A percentile compares a stretch with the other conserved stretches of the same genome.
These are phyloP conservation scores for Blastocystis sp. DNA, from an alignment of 352 stramenopile species.

Conservation along the genomic window DNA sequence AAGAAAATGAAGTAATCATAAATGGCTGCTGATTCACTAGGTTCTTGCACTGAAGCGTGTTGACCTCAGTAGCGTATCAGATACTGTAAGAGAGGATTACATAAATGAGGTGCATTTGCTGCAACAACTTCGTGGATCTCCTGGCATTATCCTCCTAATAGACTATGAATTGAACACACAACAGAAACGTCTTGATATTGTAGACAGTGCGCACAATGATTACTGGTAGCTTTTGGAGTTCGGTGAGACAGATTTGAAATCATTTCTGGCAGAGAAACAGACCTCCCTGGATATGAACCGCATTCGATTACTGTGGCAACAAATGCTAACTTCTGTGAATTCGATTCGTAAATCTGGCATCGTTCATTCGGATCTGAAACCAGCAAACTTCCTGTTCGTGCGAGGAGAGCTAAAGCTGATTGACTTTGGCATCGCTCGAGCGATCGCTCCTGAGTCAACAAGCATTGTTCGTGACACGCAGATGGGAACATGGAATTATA, in stretches of 20 bases:
- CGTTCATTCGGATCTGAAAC: slow-evolving; percentile 87
- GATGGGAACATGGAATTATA: slow-evolving; percentile 91
- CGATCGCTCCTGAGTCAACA: slow-evolving; percentile 89
- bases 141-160: slow-evolving; percentile 89
- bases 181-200: slow-evolving; percentile 64
- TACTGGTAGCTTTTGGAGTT: background rate
- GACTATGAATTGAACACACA: slow-evolving; percentile 82
- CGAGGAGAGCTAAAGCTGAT: slow-evolving; percentile 89
- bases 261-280: background rate
- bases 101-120: slow-evolving; percentile 94
- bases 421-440: slow-evolving; percentile 94
- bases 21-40: background rate
- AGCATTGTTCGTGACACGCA: slow-evolving; percentile 90
- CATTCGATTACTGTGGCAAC: slow-evolving; percentile 89
- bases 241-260: background rate
- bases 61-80: slow-evolving; percentile 84
- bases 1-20: slow-evolving; percentile 17
- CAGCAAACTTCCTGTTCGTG: slow-evolving; percentile 92
- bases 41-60: slow-evolving; percentile 89
- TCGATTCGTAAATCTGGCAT: slow-evolving; percentile 91
- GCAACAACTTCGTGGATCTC: slow-evolving; percentile 82
- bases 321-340: slow-evolving; percentile 94
- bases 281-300: slow-evolving; percentile 87
- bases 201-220: background rate
- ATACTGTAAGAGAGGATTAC: slow-evolving; percentile 83